These are phyloP conservation scores for Sclerotinia sclerotiorum DNA, from an alignment of 2,329 filamentous ascomycete genomes.

Conservation along the genomic window DNA sequence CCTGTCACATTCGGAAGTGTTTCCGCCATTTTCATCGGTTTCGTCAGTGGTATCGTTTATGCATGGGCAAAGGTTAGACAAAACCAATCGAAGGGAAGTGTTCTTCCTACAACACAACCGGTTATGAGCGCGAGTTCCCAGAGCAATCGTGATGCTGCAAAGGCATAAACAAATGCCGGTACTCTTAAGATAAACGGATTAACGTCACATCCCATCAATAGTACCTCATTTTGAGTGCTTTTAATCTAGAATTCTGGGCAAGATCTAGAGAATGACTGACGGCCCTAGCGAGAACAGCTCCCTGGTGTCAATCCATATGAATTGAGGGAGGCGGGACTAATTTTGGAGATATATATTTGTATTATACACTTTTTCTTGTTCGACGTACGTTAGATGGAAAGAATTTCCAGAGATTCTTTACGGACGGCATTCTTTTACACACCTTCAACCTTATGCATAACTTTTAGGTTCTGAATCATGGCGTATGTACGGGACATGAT, in stretches of 20 bases:
- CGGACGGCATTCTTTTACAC: conserved; percentile 1
- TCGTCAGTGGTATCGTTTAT: conserved; percentile 89
- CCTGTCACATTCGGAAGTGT: conserved; percentile 91
- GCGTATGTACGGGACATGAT: conserved; percentile 16
- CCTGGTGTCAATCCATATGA: not conserved
- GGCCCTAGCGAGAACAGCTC: conserved; percentile 11
- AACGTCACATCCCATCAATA: not conserved
- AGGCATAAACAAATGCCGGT: conserved; percentile 29
- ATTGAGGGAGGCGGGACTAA: not conserved
- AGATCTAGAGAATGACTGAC: conserved; percentile 8
- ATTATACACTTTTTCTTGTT: conserved; percentile 21
- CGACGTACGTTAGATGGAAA: conserved; percentile 18
- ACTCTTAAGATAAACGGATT: not conserved
- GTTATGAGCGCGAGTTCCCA: conserved; percentile 87
- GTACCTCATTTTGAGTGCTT: not conserved
- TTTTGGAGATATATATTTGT: conserved; percentile 23
- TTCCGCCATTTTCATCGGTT: conserved; percentile 86
- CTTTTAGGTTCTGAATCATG: conserved; percentile 22
- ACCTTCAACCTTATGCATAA: conserved; percentile 18
- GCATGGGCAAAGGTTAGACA: conserved; percentile 83
- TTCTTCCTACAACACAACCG: conserved; percentile 65
- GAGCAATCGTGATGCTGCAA: conserved; percentile 83
- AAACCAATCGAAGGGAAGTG: conserved; percentile 62
- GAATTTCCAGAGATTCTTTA: conserved; percentile 14
- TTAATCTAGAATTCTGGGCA: conserved; percentile 11